Evolutionary conservation across 352 stramenopile species (phyloP).

Genomic region (Globisporangium paroecandrum): DNA sequence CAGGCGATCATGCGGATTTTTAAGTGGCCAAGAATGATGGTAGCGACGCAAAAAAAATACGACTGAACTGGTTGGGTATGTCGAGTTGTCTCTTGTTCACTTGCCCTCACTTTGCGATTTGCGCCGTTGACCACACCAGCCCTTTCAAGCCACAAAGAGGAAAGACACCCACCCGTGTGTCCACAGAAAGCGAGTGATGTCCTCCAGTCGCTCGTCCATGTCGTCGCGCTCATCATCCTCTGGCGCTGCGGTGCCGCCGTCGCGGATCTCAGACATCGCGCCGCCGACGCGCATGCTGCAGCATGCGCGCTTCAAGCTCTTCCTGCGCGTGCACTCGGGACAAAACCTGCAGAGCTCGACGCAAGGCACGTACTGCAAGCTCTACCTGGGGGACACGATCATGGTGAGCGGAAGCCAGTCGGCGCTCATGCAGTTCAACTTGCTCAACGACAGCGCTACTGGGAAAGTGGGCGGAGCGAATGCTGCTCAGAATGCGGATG

Average conservation of each 20-base stretch:
- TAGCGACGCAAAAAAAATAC: neutral
- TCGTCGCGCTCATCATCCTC: conserved; percentile 17
- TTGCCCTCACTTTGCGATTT: conserved; percentile 8
- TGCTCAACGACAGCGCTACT: conserved; percentile 6
- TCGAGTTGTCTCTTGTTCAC: neutral
- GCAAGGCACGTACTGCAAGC: conserved; percentile 59
- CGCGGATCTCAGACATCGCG: conserved; percentile 2
- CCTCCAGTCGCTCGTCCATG: conserved; percentile 20
- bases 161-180: neutral
- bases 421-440: conserved; percentile 21
- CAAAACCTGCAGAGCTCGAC: conserved; percentile 38
- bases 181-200: neutral
- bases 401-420: conserved; percentile 36
- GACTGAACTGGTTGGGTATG: neutral
- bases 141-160: neutral
- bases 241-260: neutral
- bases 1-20: neutral
- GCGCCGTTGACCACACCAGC: neutral
- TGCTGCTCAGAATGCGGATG: neutral
- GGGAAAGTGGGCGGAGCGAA: conserved; percentile 8
- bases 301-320: conserved; percentile 45
- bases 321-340: conserved; percentile 64
- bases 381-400: conserved; percentile 58
- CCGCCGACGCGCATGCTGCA: conserved; percentile 14
- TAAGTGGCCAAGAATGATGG: conserved; percentile 7